Conservation (phyloP, 306 rosid species). For the Quercus robur region DNA sequence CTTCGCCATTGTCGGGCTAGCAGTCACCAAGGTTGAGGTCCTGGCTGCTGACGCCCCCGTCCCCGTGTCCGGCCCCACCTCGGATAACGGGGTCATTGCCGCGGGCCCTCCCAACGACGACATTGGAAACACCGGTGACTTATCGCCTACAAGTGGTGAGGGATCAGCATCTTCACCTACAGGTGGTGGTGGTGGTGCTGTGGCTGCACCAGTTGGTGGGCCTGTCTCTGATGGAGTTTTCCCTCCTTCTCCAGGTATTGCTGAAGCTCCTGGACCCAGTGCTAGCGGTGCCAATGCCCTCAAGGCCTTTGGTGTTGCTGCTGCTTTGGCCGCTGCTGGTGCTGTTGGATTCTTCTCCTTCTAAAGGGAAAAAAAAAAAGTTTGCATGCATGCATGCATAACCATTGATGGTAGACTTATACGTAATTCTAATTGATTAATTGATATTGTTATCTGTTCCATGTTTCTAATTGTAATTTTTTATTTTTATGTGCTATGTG, state of each 20-base stretch:
- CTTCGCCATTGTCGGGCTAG: constrained; percentile 38
- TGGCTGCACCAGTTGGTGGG: constrained; percentile 43
- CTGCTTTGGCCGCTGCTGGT: constrained; percentile 17
- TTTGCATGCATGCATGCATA: background rate
- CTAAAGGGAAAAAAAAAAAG: background rate
- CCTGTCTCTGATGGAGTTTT: constrained; percentile 38
- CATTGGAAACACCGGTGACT: constrained; percentile 33
- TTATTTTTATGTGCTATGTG: background rate
- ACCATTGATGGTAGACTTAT: background rate
- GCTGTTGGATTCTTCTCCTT: constrained; percentile 31
- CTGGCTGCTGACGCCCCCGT: background rate
- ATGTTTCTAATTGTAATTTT: background rate
- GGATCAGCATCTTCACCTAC: too few relatives aligned
- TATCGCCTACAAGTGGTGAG: background rate
- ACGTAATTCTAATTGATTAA: background rate
- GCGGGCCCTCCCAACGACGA: background rate
- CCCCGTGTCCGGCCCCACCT: background rate
- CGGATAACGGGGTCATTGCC: background rate
- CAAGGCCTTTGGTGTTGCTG: constrained; percentile 25
- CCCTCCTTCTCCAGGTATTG: background rate
- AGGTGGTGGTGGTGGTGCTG: background rate
- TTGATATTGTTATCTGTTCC: background rate
- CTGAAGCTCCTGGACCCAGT: background rate
- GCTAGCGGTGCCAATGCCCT: constrained; percentile 16
- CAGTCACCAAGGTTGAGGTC: constrained; percentile 15